phyloP scores from a whole-genome alignment of 305 asterid species.

The Ilex paraguariensis region DNA sequence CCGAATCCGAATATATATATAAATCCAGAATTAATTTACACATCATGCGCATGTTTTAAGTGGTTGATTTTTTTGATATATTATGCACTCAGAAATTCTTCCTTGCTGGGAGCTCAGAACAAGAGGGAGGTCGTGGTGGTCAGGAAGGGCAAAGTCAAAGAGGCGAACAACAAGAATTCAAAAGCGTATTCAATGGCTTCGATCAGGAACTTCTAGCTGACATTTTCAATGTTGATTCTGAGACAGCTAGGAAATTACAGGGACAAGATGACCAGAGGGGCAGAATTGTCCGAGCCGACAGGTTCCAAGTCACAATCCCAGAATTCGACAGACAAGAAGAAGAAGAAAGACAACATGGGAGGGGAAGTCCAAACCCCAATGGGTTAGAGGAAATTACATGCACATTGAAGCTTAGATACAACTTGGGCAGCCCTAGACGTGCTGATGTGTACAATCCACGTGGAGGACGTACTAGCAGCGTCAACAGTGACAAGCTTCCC shows the following conservation, averaged over 20 bases:
- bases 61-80: neutral
- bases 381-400: slow-evolving; percentile 56
- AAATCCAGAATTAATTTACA: too few species aligned
- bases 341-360: neutral
- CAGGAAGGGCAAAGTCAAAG: too few species aligned
- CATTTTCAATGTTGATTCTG: slow-evolving; percentile 14
- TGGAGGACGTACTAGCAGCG: slow-evolving; percentile 43
- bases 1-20: too few species aligned
- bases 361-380: slow-evolving; percentile 4
- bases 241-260: slow-evolving; percentile 27
- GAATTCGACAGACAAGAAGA: slow-evolving; percentile 15
- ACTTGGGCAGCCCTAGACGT: slow-evolving; percentile 29
- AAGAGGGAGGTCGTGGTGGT: too few species aligned
- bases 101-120: slow-evolving; percentile 57
- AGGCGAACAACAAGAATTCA: too few species aligned
- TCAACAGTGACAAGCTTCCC: slow-evolving; percentile 53
- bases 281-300: slow-evolving; percentile 39
- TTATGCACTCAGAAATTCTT: slow-evolving; percentile 34
- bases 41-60: too few species aligned
- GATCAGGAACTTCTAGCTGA: too few species aligned
- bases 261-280: slow-evolving; percentile 37
- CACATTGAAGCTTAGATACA: slow-evolving; percentile 25
- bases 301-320: slow-evolving; percentile 25
- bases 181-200: slow-evolving; percentile 30
- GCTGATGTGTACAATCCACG: slow-evolving; percentile 47